Evolutionary conservation across 2,329 filamentous ascomycete genomes (phyloP).

Genomic region (Ophiocordyceps sinensis): DNA sequence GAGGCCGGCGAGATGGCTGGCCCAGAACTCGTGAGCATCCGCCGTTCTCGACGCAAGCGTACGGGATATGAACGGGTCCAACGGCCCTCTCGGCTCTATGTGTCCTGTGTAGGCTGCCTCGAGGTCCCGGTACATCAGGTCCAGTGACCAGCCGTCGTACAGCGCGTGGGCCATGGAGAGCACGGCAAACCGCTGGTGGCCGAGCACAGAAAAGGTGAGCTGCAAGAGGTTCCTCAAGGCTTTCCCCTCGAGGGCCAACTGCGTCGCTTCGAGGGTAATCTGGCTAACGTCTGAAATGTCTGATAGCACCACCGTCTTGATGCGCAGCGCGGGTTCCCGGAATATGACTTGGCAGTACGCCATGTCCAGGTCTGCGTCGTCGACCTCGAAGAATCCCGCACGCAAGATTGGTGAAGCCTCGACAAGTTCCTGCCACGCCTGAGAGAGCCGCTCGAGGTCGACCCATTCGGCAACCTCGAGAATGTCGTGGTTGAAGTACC

Average conservation of each 20-base stretch:
- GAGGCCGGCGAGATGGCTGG: slow-evolving; percentile 43
- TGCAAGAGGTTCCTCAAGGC: slow-evolving; percentile 31
- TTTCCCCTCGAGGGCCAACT: slow-evolving; percentile 19
- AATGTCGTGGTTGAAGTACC: slow-evolving; percentile 80
- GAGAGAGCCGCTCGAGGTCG: slow-evolving; percentile 39
- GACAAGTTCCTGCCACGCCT: slow-evolving; percentile 49
- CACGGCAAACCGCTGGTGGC: slow-evolving; percentile 27
- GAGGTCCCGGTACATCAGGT: slow-evolving; percentile 59
- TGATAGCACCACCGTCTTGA: slow-evolving; percentile 11
- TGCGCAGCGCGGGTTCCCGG: slow-evolving; percentile 8
- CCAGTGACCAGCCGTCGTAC: slow-evolving; percentile 79
- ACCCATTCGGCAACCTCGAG: slow-evolving; percentile 42
- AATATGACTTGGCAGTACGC: slow-evolving; percentile 35
- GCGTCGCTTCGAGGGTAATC: slow-evolving; percentile 21
- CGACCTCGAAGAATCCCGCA: slow-evolving; percentile 55
- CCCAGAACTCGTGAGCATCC: slow-evolving; percentile 48
- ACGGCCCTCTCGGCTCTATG: slow-evolving; percentile 26
- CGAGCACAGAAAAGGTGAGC: slow-evolving; percentile 25
- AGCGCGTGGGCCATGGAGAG: slow-evolving; percentile 74
- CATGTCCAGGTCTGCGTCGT: slow-evolving; percentile 38
- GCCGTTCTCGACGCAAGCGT: slow-evolving; percentile 7
- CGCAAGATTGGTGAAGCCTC: slow-evolving; percentile 54
- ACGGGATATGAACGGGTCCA: slow-evolving; percentile 33
- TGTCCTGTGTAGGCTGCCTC: slow-evolving; percentile 42
- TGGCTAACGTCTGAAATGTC: slow-evolving; percentile 17